Evolutionary conservation across 495 filamentous ascomycete species (phyloP), one percentile per base, ranked within the genome.

Genomic region (Ramalina intermedia): DNA sequence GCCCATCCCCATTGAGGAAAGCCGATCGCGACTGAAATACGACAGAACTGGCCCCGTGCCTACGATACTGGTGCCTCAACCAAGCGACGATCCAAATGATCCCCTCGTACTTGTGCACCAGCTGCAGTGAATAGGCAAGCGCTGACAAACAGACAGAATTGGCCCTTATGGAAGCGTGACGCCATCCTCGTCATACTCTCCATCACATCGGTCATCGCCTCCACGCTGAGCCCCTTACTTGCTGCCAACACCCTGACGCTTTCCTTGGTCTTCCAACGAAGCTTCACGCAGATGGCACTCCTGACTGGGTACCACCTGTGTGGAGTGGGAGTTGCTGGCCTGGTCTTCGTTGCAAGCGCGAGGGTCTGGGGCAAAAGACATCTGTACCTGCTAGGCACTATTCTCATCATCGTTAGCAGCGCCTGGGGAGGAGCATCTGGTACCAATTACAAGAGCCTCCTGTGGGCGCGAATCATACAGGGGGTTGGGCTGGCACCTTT

Each of bases 321-420:
- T 21, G 89, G 87, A 24, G 82, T 87, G 1, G 89, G 85, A 26
- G 65, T 86, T 17, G 81, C 84, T 6, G 87, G 84, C 8, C 76
- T 90, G 55, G 63, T 94, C 21, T 84, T 88, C 58, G 88, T 96
- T 7, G 83, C 89, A 0, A 84, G 82, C 1, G 85, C 87, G n/a
- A 74, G 87, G 45, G 78, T 95, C 54, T 94, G 84, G 84, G 89
- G 89, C 24, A 95, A 94, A 62, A 73, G 89, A 16, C 89, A 96
- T 69, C 62, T 85, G 5, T 96, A 90, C 63, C 56, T 96, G 20
- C 57, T 87, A n/a, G 89, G 85, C 1, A 81, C 82, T 18, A 38
- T 87, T 16, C 68, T 94, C 51, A 69, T 94, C 54, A 72, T 90
- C 23, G 61, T 72, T 21, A 83, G 82, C 41, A 77, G 77, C 49